These are phyloP conservation scores for Helminthosporium solani DNA, from an alignment of 2,329 filamentous ascomycete genomes.

Conservation along the genomic window DNA sequence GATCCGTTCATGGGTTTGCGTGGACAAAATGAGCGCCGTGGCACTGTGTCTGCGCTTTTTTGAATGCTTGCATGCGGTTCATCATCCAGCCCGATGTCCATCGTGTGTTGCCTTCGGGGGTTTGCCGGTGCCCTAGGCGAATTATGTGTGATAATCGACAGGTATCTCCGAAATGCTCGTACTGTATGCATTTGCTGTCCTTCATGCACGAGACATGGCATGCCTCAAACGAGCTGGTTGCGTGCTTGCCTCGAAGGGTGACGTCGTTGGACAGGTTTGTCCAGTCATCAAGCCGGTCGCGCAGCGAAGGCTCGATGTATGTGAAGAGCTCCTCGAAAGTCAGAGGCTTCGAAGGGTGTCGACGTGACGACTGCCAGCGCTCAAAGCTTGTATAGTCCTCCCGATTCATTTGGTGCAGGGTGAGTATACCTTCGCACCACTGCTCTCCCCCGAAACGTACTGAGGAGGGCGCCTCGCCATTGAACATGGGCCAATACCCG, in stretches of 20 bases:
- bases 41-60: slow-evolving; percentile 30
- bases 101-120: slow-evolving; percentile 19
- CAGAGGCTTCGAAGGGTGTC: slow-evolving; percentile 26
- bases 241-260: slow-evolving; percentile 18
- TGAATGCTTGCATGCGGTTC: slow-evolving; percentile 31
- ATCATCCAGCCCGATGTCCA: slow-evolving; percentile 38
- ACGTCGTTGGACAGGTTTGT: slow-evolving; percentile 36
- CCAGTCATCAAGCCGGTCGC: slow-evolving; percentile 32
- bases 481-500: slow-evolving; percentile 49
- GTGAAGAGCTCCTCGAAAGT: slow-evolving; percentile 39
- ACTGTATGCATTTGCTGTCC: slow-evolving; percentile 35
- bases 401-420: slow-evolving; percentile 38
- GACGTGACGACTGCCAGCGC: slow-evolving; percentile 29
- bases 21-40: slow-evolving; percentile 37
- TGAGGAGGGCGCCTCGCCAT: slow-evolving; percentile 44
- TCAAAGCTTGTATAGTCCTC: slow-evolving; percentile 30
- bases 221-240: slow-evolving; percentile 27
- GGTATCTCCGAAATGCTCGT: slow-evolving; percentile 29
- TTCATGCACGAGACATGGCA: slow-evolving; percentile 32
- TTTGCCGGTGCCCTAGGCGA: slow-evolving; percentile 30
- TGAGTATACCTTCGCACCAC: slow-evolving; percentile 48
- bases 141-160: slow-evolving; percentile 32
- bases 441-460: slow-evolving; percentile 42
- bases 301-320: slow-evolving; percentile 29
- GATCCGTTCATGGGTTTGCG: slow-evolving; percentile 31